Evolutionary conservation across 495 filamentous ascomycete species (phyloP), one percentile per base, ranked within the genome.

Genomic region (Jackrogersella minutella): DNA sequence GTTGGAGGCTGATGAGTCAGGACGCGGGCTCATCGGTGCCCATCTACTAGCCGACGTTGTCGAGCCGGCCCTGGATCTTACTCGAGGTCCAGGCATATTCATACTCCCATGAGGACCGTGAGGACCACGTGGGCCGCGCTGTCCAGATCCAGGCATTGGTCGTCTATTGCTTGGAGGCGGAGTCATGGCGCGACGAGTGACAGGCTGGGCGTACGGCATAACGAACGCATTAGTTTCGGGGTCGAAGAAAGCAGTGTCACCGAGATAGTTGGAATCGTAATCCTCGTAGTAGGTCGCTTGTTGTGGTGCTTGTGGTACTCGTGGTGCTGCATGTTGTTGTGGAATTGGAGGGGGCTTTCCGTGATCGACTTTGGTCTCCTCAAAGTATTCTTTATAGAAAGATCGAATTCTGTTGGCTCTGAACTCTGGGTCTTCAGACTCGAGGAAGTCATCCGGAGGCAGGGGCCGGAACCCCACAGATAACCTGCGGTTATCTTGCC

Each of bases 311-410:
- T 30, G 26, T 3, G 26, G 26, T 30, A 7, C 26, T 30, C 7
- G 26, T 7, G 26, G 3, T 30, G 26, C 7, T 30, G 26, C 26
- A 73, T 10, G 8, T n/a, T 36, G 33, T n/a, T 36, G 33, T 11
- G 74, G 68, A 11, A 75, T 73, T 40, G 77, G 66, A 1, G 73
- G 71, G 5, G 83, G 81, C 28, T 80, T 71, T 11, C 78, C 79
- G 24, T 81, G 82, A 28, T 79, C 82, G 0, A 81, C 81, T 73
- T 90, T 91, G 16, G 85, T 88, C 21, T 97, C 93, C 54, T 99
- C 95, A 63, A 99, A 99, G 77, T 98, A 98, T 76, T 98, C 95
- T 76, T 97, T 97, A 80, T 99, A 99, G 80, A 99, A 99, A 21
- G 96, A 98, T 68, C 95, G 87, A 66, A 99, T 98, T 19, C 96